Percentiles rank a stretch among this genome's conserved stretches.
Evolutionary conservation across 192 early-diverging fungal genomes (phyloP).

Genomic region (Thamnidium elegans): DNA sequence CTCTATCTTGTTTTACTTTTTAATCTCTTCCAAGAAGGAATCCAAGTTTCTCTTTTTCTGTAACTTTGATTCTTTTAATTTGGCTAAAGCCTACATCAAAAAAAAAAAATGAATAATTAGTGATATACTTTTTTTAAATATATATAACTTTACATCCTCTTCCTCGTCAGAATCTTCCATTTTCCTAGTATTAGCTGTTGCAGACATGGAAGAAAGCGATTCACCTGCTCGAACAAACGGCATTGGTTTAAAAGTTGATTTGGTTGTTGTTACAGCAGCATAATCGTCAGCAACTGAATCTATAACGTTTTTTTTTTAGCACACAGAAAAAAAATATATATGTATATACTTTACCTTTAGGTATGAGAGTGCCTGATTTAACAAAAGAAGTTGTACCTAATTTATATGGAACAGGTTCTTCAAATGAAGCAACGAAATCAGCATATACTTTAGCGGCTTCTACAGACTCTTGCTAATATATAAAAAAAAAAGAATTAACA

Average conservation of each 20-base stretch:
- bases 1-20: conserved; percentile 40
- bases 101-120: neutral
- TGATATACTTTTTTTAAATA: neutral
- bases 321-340: neutral
- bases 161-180: conserved; percentile 5
- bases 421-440: conserved; percentile 82
- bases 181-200: neutral
- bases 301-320: neutral
- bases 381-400: conserved; percentile 47
- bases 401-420: conserved; percentile 44
- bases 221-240: conserved; percentile 36
- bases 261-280: neutral
- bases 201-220: neutral
- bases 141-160: conserved; percentile 27
- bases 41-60: conserved; percentile 79
- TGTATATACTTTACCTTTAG: neutral
- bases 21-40: conserved; percentile 81
- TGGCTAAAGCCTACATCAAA: neutral
- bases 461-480: conserved; percentile 70
- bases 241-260: conserved; percentile 27
- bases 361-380: conserved; percentile 42
- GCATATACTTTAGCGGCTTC: conserved; percentile 75
- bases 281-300: neutral
- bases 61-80: conserved; percentile 41
- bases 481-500: neutral